Percentiles rank a stretch among this genome's conserved stretches.
Conservation (phyloP, 768 basidiomycete species). For the Galerina marginata region DNA sequence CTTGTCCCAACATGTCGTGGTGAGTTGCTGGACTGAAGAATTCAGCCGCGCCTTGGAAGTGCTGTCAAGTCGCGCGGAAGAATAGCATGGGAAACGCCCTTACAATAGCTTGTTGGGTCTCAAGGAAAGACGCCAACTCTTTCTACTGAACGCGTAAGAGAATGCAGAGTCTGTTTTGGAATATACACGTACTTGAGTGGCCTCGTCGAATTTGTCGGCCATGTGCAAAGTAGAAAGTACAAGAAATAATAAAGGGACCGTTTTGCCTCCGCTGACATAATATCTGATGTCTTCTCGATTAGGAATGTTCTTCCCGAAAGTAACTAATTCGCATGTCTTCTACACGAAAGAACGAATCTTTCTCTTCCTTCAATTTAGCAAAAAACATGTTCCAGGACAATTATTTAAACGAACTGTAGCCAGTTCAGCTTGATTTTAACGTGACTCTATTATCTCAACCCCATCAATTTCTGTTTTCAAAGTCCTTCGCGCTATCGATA, state of each 20-base stretch:
- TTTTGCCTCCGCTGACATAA: conserved; percentile 28
- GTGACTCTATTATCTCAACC: not conserved
- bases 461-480: not conserved
- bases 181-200: conserved; percentile 63
- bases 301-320: conserved; percentile 28
- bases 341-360: not conserved
- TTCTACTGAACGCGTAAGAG: conserved; percentile 52
- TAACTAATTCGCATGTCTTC: not conserved
- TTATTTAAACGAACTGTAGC: conserved; percentile 3
- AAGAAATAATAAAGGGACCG: conserved; percentile 8
- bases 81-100: conserved; percentile 19
- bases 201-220: conserved; percentile 74
- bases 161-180: not conserved
- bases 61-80: conserved; percentile 16
- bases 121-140: conserved; percentile 81
- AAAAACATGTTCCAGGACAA: conserved; percentile 7
- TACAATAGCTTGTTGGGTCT: conserved; percentile 83
- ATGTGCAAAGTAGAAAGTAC: conserved; percentile 33
- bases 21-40: conserved; percentile 75
- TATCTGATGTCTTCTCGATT: conserved; percentile 14
- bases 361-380: conserved; percentile 6
- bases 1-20: conserved; percentile 93
- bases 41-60: conserved; percentile 55
- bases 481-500: not conserved
- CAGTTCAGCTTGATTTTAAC: not conserved